Evolutionary conservation across 352 stramenopile species (phyloP), one percentile per base, ranked within the genome.

Genomic region (Pythium insidiosum): DNA sequence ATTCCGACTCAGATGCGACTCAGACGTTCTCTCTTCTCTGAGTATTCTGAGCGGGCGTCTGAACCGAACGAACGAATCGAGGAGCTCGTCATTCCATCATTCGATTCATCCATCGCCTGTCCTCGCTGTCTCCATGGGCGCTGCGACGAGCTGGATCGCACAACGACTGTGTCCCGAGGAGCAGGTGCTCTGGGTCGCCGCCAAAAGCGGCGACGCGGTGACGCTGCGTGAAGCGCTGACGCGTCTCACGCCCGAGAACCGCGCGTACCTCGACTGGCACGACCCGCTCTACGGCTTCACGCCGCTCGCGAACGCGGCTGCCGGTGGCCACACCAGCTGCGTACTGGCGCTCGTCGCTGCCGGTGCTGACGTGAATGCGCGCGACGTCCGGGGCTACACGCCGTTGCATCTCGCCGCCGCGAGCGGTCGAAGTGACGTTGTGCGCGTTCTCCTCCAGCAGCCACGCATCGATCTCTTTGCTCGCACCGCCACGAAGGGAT

Each of bases 141-240:
- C 88, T 51, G 55, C 73, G 16, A 69, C 75, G 51, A 85, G 71
- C 47, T 91, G 78, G 78, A 35, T 88, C 33, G 42, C 78, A 47
- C 73, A 86, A 65, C 68, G 61, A 25, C 58, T 91, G 30, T 88
- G 68, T 23, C 78, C 76, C 2, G 61, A 74, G 43, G 78, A 90
- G 61, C 78, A 94, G 50, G 60, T 71, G 37, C 44, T 89, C 23
- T 94, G 79, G 76, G 47, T 86, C 11, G 74, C 71, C 10, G 78
- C 78, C 47, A 88, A 88, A 62, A 77, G 58, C 43, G 79, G 81
- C 21, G 73, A 91, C 56, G 30, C 71, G 19, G 54, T 56, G 2
- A 47, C 65, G 20, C 45, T 94, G 26, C 68, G 70, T 29, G 43
- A 61, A 24, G 73, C 66, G 29, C 49, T 89, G 40, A 49, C 56